A percentile compares a stretch with the other conserved stretches of the same genome.
Evolutionary conservation across 2,329 filamentous ascomycete species (phyloP).

Genomic region (Apiospora marii): DNA sequence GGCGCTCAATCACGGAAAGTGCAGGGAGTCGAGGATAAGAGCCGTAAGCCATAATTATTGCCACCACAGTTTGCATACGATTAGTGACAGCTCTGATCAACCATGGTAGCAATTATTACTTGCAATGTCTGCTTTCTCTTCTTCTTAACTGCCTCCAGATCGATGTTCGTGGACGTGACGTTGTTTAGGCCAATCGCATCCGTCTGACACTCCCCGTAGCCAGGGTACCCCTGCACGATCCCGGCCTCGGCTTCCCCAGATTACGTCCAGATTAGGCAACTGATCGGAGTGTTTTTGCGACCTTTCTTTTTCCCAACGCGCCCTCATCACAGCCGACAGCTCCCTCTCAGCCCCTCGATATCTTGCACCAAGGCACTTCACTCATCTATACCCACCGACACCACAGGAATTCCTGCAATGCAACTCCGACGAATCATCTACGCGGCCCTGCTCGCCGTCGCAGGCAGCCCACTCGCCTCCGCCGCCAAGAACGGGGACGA

Average conservation of each 20-base stretch:
- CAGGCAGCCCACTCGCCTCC: not conserved
- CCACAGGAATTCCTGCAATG: not conserved
- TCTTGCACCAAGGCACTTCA: no score
- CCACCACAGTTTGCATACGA: not conserved
- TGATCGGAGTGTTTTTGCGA: not conserved
- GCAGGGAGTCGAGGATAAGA: no score
- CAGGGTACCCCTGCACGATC: not conserved
- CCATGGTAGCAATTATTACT: no score
- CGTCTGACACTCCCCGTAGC: not conserved
- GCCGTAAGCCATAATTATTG: no score
- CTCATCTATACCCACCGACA: not conserved
- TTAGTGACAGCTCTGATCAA: not conserved
- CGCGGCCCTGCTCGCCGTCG: not conserved
- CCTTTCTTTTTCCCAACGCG: not conserved
- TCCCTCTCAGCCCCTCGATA: not conserved
- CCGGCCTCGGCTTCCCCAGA: not conserved
- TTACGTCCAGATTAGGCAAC: conserved; percentile 12
- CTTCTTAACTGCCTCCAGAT: not conserved
- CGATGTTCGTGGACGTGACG: not conserved
- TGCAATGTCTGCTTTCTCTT: no score
- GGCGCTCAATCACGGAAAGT: no score
- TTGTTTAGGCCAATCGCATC: not conserved
- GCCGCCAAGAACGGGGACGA: conserved; percentile 4
- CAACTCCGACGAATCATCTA: not conserved
- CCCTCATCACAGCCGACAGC: not conserved